A percentile compares a stretch with the other conserved stretches of the same genome.
Conservation (phyloP, 2,329 filamentous ascomycete genomes). For the Triangularia verruculosa region DNA sequence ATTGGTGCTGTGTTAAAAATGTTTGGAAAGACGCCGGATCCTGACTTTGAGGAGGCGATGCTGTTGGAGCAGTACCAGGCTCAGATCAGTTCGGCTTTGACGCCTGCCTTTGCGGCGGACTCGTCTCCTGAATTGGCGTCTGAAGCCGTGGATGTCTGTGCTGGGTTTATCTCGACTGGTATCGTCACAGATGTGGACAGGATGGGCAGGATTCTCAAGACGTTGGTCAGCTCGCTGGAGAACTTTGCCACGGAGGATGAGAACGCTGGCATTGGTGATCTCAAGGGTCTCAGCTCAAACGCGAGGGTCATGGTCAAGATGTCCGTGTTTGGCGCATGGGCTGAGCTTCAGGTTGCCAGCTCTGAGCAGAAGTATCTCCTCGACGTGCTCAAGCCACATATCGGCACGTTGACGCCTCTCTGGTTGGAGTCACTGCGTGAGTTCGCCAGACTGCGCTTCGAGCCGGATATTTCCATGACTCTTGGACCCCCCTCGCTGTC, state of each 20-base stretch:
- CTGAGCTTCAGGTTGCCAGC: slow-evolving; percentile 92
- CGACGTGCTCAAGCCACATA: slow-evolving; percentile 85
- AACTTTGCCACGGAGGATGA: slow-evolving; percentile 83
- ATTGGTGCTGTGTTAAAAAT: slow-evolving; percentile 92
- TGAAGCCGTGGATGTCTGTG: slow-evolving; percentile 94
- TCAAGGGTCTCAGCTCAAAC: slow-evolving; percentile 90
- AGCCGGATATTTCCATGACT: slow-evolving; percentile 94
- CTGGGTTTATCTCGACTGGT: slow-evolving; percentile 94
- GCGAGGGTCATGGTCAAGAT: slow-evolving; percentile 98
- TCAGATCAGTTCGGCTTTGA: slow-evolving; percentile 94
- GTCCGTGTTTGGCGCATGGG: slow-evolving; percentile 95
- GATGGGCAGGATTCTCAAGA: slow-evolving; percentile 97
- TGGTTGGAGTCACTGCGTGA: slow-evolving; percentile 93
- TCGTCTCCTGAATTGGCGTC: slow-evolving; percentile 94
- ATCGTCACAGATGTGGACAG: slow-evolving; percentile 96
- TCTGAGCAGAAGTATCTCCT: slow-evolving; percentile 85
- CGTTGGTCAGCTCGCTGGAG: slow-evolving; percentile 84
- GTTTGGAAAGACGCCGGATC: slow-evolving; percentile 93
- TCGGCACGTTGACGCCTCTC: slow-evolving; percentile 82
- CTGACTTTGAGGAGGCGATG: slow-evolving; percentile 96
- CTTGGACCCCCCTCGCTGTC: slow-evolving; percentile 77
- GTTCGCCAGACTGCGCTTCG: slow-evolving; percentile 85
- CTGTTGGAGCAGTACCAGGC: slow-evolving; percentile 97
- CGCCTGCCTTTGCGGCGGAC: slow-evolving; percentile 91
- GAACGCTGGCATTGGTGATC: slow-evolving; percentile 83